Evolutionary conservation across 2,329 filamentous ascomycete species (phyloP), one percentile per base, ranked within the genome.

Genomic region (Aureobasidium zeae): DNA sequence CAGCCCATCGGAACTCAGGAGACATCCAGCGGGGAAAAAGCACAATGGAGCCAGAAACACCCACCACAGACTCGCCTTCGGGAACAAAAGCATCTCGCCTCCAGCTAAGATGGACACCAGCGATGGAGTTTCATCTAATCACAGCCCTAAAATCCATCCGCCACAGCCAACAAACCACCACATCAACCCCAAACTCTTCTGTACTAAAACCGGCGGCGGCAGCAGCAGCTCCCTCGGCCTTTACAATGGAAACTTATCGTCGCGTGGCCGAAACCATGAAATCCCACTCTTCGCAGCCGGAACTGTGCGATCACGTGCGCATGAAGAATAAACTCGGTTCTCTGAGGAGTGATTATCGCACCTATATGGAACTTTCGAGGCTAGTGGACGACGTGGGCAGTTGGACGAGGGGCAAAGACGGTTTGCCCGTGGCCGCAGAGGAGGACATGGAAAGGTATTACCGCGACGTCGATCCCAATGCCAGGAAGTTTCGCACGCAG

Each of bases 21-120:
- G n/a, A n/a, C n/a, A n/a, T n/a, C n/a, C n/a, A n/a, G n/a, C n/a
- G n/a, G n/a, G n/a, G n/a, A n/a, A 12, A 9, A 39, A 10, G 8
- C 13, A 32, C 11, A 13, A 32, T 31, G 28, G 37, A 31, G 3
- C 12, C 12, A 6, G 37, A 41, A 9, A 25, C 28, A 16, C 19
- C 28, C 13, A 32, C 25, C 10, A 31, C 29, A 10, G 28, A 41
- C 15, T 32, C 37, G 11, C 37, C 37, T 5, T 11, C 21, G 2
- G 36, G 26, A 21, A 1, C 28, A 8, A 41, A 13, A n/a, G 3
- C 20, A 19, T 25, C 28, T 24, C 28, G 37, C 17, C 11, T 28
- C 21, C 37, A 41, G 37, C 20, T 41, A 4, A 41, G 32, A 41
- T 41, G 37, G 37, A 41, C 37, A 31, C 31, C 22, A 26, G 37